A percentile compares a stretch with the other conserved stretches of the same genome.
phyloP scores from a whole-genome alignment of 257 asterid species.

The Nicotiana knightiana region DNA sequence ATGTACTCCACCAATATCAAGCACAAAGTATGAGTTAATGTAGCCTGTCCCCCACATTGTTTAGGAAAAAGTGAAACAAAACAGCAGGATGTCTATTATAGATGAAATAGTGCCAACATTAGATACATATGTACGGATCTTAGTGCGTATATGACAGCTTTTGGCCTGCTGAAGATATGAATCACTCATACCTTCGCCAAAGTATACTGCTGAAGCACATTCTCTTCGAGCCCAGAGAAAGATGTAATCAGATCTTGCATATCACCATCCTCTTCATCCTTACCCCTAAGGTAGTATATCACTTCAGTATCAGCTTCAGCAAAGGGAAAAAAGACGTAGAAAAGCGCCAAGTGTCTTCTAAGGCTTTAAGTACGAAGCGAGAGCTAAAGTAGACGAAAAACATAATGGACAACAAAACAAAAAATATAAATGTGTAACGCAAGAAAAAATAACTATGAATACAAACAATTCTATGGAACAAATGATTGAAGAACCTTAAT shows the following conservation, averaged over 20 bases:
- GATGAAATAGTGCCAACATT: not conserved
- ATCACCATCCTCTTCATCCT: constrained; percentile 68
- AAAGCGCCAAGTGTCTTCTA: not conserved
- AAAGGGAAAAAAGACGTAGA: not conserved
- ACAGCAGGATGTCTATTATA: not conserved
- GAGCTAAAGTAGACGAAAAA: not conserved
- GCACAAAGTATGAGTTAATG: not conserved
- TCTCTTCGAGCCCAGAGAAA: constrained; percentile 84
- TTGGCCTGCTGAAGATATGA: not conserved
- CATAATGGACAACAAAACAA: not conserved
- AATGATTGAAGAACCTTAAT: not conserved
- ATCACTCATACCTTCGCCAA: constrained; percentile 66
- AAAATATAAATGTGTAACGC: not conserved
- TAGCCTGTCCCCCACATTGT: not conserved
- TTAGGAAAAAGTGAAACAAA: not conserved
- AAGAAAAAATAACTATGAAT: not conserved
- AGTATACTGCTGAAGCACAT: constrained; percentile 84
- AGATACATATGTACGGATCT: not conserved
- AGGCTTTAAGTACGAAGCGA: not conserved
- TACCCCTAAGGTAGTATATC: constrained; percentile 39
- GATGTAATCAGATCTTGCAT: constrained; percentile 69
- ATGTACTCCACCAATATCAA: not conserved
- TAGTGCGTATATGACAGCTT: not conserved
- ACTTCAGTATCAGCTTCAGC: constrained; percentile 10
- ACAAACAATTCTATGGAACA: not conserved